phyloP scores from a whole-genome alignment of 139 green algal genomes.

The Monoraphidium neglectum region DNA sequence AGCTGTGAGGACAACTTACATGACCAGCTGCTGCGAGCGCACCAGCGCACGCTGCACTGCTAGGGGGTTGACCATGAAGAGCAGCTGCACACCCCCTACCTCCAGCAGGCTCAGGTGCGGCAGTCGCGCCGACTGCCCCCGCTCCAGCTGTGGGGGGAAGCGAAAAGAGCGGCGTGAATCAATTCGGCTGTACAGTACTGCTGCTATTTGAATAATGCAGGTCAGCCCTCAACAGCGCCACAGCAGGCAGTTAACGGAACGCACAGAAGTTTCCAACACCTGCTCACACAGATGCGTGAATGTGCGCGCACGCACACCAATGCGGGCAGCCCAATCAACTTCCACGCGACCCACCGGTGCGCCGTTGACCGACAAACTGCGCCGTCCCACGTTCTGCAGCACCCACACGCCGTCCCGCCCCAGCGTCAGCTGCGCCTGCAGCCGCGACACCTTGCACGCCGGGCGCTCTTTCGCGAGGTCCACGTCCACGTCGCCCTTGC shows the following conservation, averaged over 20 bases:
- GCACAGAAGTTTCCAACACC: too few species aligned
- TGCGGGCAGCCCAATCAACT: too few species aligned
- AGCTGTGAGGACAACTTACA: background rate
- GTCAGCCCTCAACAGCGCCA: too few species aligned
- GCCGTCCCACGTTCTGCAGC: slow-evolving; percentile 18
- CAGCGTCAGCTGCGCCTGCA: slow-evolving; percentile 36
- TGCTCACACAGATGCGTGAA: too few species aligned
- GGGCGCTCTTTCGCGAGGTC: slow-evolving; percentile 36
- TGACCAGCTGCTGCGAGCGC: slow-evolving; percentile 13
- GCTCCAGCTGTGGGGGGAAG: slow-evolving; percentile 18
- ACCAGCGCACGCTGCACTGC: slow-evolving; percentile 15
- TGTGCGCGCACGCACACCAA: too few species aligned
- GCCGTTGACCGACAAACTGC: slow-evolving; percentile 45
- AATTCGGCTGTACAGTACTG: too few species aligned
- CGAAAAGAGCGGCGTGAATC: too few species aligned
- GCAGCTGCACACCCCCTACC: slow-evolving; percentile 37
- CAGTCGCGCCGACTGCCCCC: slow-evolving; percentile 24
- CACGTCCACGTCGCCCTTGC: slow-evolving; percentile 51
- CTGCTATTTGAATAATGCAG: too few species aligned
- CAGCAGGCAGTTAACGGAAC: too few species aligned
- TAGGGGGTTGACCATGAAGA: slow-evolving; percentile 51
- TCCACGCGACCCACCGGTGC: background rate
- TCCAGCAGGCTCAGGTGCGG: slow-evolving; percentile 54
- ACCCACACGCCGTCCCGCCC: slow-evolving; percentile 10
- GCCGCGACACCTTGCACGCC: slow-evolving; percentile 44